Evolutionary conservation across 108 stramenopile genomes (phyloP).

Genomic region (Poteriospumella lacustris): DNA sequence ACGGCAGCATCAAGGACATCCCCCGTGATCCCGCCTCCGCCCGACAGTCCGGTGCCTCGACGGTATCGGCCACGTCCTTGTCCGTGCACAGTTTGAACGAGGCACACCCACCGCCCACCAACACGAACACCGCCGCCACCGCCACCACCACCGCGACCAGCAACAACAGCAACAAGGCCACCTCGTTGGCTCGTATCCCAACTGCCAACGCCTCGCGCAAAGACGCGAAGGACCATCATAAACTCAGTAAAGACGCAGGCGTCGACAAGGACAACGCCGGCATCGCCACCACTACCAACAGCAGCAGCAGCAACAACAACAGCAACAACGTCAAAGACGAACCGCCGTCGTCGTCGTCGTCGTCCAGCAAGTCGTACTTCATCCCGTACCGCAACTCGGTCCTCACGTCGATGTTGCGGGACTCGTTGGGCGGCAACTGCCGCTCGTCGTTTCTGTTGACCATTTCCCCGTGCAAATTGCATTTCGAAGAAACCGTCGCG

Average conservation of each 20-base stretch:
- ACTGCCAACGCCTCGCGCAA: neutral
- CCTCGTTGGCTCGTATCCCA: neutral
- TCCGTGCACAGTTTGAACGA: too few species aligned
- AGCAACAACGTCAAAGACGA: neutral
- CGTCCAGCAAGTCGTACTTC: conserved; percentile 16
- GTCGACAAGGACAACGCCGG: too few species aligned
- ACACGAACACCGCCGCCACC: neutral
- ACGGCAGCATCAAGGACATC: too few species aligned
- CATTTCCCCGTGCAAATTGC: neutral
- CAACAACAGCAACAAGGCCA: neutral
- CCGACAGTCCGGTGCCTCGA: too few species aligned
- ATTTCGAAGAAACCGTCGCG: conserved; percentile 34
- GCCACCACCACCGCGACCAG: neutral
- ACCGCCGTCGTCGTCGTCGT: neutral
- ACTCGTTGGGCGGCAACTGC: conserved; percentile 55
- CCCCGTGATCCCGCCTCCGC: too few species aligned
- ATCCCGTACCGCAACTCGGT: conserved; percentile 49
- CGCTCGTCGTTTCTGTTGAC: conserved; percentile 31
- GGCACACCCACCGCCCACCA: too few species aligned
- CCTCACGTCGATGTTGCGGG: conserved; percentile 52
- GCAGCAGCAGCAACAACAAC: conserved; percentile 1
- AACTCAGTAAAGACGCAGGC: too few species aligned
- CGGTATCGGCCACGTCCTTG: too few species aligned
- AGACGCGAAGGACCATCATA: too few species aligned
- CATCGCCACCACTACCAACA: neutral